Conservation (phyloP, 768 basidiomycete genomes). For the Tulasnella sp. region DNA sequence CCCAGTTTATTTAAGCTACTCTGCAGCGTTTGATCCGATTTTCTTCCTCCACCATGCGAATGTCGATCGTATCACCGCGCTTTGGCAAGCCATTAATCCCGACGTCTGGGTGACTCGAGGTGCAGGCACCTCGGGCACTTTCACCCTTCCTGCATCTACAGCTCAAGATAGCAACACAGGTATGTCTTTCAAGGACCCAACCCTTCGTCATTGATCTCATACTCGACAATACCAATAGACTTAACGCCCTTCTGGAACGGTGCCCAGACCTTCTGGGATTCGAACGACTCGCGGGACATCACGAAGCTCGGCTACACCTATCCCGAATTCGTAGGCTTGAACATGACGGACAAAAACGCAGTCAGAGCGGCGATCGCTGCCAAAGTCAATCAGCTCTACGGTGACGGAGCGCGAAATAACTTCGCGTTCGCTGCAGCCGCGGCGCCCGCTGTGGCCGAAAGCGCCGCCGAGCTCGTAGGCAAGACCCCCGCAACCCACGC, state of each 20-base stretch:
- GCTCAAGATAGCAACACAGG: not conserved
- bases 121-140: not conserved
- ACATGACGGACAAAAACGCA: not conserved
- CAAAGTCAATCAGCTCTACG: slow-evolving; percentile 21
- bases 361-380: not conserved
- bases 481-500: not conserved
- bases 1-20: not conserved
- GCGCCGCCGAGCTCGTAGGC: not conserved
- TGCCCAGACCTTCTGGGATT: slow-evolving; percentile 10
- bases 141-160: not conserved
- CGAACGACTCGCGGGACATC: not conserved
- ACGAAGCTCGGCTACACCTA: slow-evolving; percentile 9
- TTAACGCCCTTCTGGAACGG: slow-evolving; percentile 24
- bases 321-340: slow-evolving; percentile 24
- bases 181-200: not conserved
- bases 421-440: not conserved
- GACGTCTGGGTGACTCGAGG: slow-evolving; percentile 10
- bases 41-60: slow-evolving; percentile 29
- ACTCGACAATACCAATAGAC: not conserved
- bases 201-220: not conserved
- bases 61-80: slow-evolving; percentile 19
- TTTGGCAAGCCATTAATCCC: slow-evolving; percentile 21
- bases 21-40: slow-evolving; percentile 26
- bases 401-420: not conserved
- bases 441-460: not conserved